These are phyloP conservation scores for Nicotiana otophora DNA, from an alignment of 257 asterid species.

Conservation along the genomic window DNA sequence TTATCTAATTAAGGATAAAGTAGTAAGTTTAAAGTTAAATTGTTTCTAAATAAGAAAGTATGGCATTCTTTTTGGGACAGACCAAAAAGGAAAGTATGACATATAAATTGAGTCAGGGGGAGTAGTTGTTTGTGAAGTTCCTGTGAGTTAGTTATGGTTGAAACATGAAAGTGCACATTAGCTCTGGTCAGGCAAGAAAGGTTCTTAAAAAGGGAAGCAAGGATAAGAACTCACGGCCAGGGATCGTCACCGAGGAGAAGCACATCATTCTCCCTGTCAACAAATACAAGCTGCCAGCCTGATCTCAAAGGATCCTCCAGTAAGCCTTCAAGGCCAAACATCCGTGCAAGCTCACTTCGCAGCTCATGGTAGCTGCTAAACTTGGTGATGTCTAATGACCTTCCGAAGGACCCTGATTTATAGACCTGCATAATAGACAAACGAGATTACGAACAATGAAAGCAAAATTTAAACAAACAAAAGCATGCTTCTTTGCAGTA, in stretches of 20 bases:
- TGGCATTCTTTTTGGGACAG: no score
- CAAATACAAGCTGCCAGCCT: slow-evolving; percentile 99
- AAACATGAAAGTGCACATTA: neutral
- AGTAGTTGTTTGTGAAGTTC: no score
- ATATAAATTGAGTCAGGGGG: no score
- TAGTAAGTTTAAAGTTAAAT: no score
- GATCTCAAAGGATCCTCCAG: slow-evolving; percentile 88
- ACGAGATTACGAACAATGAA: neutral
- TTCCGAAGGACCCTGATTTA: slow-evolving; percentile 65
- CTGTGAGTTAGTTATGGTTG: neutral
- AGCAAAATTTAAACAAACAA: neutral
- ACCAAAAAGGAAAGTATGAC: no score
- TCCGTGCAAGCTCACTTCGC: slow-evolving; percentile 63
- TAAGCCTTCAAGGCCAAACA: slow-evolving; percentile 83
- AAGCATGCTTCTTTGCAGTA: no score
- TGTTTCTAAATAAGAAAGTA: no score
- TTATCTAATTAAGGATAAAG: no score
- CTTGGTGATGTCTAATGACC: slow-evolving; percentile 71
- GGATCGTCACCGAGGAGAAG: slow-evolving; percentile 95
- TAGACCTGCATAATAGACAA: slow-evolving; percentile 38
- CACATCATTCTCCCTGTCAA: slow-evolving; percentile 94
- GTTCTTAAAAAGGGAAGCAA: neutral
- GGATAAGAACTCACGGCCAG: slow-evolving; percentile 55
- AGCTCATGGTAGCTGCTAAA: slow-evolving; percentile 77
- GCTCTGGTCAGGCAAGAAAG: neutral